phyloP scores from a whole-genome alignment of 164 flowering plant species.

The Buxus sempervirens region DNA sequence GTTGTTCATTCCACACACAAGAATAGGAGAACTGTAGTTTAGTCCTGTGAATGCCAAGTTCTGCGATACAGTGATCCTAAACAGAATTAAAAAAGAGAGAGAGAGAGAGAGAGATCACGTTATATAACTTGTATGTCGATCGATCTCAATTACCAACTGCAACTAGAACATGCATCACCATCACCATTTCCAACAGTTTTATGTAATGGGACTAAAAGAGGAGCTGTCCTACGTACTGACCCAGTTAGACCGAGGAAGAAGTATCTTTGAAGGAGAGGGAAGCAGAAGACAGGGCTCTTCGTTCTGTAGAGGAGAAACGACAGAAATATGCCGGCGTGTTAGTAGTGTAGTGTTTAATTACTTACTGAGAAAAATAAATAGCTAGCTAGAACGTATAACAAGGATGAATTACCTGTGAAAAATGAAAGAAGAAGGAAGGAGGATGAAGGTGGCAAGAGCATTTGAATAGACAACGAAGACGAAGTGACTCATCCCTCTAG shows the following conservation, averaged over 20 bases:
- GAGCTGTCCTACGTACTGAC: conserved; percentile 12
- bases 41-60: conserved; percentile 17
- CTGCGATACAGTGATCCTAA: conserved; percentile 5
- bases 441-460: conserved; percentile 33
- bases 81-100: conserved; percentile 7
- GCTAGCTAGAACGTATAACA: too few relatives aligned
- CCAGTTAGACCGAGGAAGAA: conserved; percentile 38
- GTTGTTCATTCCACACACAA: conserved; percentile 25
- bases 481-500: conserved; percentile 33
- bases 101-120: too few relatives aligned
- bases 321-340: background rate
- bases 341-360: background rate
- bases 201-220: too few relatives aligned
- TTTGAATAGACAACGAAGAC: conserved; percentile 36
- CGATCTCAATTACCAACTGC: too few relatives aligned
- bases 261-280: conserved; percentile 26
- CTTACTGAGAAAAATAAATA: background rate
- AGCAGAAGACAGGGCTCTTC: conserved; percentile 25
- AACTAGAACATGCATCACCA: too few relatives aligned
- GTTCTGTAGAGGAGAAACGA: conserved; percentile 13
- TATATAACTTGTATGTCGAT: too few relatives aligned
- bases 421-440: conserved; percentile 29
- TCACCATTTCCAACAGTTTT: too few relatives aligned
- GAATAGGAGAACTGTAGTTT: conserved; percentile 31
- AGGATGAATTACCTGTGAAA: conserved; percentile 14